Percentiles rank a stretch among this genome's conserved stretches.
These are phyloP conservation scores for Leishmania major DNA, from an alignment of 208 protist species.

Conservation along the genomic window DNA sequence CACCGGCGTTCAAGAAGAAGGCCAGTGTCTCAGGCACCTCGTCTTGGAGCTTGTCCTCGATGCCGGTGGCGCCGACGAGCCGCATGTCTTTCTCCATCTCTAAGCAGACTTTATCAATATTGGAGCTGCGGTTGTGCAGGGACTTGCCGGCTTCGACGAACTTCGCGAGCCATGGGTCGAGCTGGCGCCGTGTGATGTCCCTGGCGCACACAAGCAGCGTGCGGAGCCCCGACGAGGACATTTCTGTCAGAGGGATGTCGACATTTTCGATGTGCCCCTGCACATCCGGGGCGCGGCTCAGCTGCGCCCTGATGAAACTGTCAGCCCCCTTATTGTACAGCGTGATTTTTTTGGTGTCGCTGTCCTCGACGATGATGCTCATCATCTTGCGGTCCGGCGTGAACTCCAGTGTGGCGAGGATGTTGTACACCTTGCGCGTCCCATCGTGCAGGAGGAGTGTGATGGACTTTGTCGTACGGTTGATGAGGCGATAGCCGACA, in stretches of 20 bases:
- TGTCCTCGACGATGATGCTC: constrained; percentile 86
- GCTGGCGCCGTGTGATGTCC: constrained; percentile 56
- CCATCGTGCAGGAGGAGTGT: constrained; percentile 31
- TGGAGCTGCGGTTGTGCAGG: constrained; percentile 60
- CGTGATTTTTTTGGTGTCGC: constrained; percentile 62
- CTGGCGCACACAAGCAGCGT: constrained; percentile 87
- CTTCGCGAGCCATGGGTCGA: constrained; percentile 60
- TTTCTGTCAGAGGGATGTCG: constrained; percentile 62
- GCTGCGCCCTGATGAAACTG: constrained; percentile 68
- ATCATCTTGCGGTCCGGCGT: constrained; percentile 92
- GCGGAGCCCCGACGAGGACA: constrained; percentile 80
- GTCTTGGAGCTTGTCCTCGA: constrained; percentile 98
- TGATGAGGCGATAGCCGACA: constrained; percentile 67
- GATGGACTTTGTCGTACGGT: constrained; percentile 63
- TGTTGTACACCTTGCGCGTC: constrained; percentile 56
- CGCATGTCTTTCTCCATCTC: constrained; percentile 89
- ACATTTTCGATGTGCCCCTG: constrained; percentile 51
- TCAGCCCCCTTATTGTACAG: constrained; percentile 93
- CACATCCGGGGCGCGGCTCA: constrained; percentile 46
- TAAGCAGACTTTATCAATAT: constrained; percentile 82
- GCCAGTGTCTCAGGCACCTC: constrained; percentile 93
- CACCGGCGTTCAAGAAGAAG: constrained; percentile 90
- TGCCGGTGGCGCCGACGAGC: constrained; percentile 94
- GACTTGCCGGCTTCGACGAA: constrained; percentile 64
- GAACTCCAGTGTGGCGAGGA: constrained; percentile 90